Evolutionary conservation across 225 moss, liverwort and hornwort species (phyloP).

Genomic region (Marchantia paleacea): DNA sequence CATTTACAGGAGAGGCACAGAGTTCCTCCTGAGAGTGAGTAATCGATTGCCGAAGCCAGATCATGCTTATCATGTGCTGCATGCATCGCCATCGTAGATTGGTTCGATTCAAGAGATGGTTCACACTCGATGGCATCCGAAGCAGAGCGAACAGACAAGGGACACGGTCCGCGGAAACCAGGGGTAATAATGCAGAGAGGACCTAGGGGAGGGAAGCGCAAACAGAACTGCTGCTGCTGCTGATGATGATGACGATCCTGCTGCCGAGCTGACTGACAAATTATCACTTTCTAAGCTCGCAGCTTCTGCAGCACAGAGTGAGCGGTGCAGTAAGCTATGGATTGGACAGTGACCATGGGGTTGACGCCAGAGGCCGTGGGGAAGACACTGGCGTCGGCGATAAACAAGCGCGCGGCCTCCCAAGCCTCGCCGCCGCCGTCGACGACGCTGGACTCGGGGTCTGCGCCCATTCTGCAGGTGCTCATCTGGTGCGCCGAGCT

Average conservation of each 20-base stretch:
- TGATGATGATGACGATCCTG: background rate
- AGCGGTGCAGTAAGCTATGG: constrained; percentile 77
- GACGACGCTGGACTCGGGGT: constrained; percentile 49
- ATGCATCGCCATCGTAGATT: too few species aligned
- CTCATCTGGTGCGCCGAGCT: constrained; percentile 88
- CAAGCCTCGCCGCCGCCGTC: constrained; percentile 62
- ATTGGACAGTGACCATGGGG: constrained; percentile 86
- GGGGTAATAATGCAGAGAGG: too few species aligned
- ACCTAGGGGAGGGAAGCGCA: background rate
- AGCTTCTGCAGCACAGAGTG: constrained; percentile 43
- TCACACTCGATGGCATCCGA: too few species aligned
- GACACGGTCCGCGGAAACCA: too few species aligned
- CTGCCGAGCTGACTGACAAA: background rate
- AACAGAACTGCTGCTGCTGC: background rate
- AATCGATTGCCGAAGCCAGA: too few species aligned
- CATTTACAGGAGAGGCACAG: too few species aligned
- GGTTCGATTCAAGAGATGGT: too few species aligned
- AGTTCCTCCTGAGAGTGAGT: too few species aligned
- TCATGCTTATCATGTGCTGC: too few species aligned
- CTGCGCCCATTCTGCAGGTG: constrained; percentile 70
- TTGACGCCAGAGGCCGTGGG: constrained; percentile 76
- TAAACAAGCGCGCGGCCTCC: constrained; percentile 65
- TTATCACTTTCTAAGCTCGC: background rate
- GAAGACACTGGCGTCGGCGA: constrained; percentile 73
- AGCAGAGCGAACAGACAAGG: too few species aligned